phyloP scores from a whole-genome alignment of 2,329 filamentous ascomycete species.

The Verticillium tricorpus region DNA sequence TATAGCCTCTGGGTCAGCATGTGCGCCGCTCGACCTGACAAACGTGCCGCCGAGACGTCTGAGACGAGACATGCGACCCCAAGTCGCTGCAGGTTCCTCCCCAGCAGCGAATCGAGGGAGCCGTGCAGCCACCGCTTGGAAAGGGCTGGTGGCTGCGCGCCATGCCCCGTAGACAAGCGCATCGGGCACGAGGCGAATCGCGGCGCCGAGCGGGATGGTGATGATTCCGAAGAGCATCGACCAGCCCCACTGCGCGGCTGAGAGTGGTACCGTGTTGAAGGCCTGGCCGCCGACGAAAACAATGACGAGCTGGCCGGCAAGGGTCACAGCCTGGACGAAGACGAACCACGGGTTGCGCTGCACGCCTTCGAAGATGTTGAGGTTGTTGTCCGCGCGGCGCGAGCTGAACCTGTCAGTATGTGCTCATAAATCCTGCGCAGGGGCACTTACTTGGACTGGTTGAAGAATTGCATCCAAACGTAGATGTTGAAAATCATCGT shows the following conservation, averaged over 20 bases:
- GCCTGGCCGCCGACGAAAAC: neutral
- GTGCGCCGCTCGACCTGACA: too few relatives aligned
- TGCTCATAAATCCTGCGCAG: neutral
- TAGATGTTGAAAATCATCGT: constrained; percentile 83
- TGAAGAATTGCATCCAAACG: constrained; percentile 76
- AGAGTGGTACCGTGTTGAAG: neutral
- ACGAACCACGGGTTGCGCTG: neutral
- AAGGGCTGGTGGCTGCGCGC: neutral
- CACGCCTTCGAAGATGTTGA: neutral
- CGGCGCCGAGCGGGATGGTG: neutral
- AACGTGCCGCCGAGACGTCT: neutral
- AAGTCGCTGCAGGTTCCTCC: too few relatives aligned
- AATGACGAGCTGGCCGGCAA: neutral
- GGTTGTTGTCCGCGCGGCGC: neutral
- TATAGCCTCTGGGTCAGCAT: too few relatives aligned
- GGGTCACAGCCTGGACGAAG: neutral
- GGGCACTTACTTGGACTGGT: neutral
- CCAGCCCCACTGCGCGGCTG: neutral
- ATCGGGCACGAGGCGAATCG: neutral
- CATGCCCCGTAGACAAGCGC: neutral
- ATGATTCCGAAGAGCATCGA: neutral
- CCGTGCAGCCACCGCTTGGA: neutral
- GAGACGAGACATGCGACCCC: neutral
- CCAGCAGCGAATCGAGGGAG: neutral
- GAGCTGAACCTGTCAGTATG: neutral